Evolutionary conservation across 2,329 filamentous ascomycete species (phyloP).

Genomic region (Hymenoscyphus repandus): DNA sequence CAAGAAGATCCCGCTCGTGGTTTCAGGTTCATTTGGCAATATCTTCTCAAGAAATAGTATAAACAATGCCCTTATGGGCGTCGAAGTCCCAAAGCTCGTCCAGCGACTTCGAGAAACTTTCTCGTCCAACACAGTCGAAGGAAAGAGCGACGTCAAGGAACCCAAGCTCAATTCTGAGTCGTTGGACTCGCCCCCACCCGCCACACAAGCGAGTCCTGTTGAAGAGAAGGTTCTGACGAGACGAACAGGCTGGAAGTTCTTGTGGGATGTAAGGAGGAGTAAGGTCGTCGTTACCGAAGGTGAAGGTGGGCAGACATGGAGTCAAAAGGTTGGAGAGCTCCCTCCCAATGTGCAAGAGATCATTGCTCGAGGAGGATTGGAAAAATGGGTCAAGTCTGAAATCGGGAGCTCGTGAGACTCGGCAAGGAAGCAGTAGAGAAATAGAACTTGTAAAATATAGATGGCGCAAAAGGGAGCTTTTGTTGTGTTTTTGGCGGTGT

Average conservation of each 20-base stretch:
- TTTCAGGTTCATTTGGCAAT: conserved; percentile 76
- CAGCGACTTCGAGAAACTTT: conserved; percentile 61
- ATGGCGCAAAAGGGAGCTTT: too few species aligned
- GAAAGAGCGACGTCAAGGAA: conserved; percentile 41
- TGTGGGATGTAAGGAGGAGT: conserved; percentile 73
- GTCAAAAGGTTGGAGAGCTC: conserved; percentile 74
- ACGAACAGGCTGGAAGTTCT: conserved; percentile 76
- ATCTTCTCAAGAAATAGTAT: conserved; percentile 77
- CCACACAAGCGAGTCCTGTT: conserved; percentile 33
- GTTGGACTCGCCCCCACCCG: conserved; percentile 44
- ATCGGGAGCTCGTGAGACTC: conserved; percentile 11
- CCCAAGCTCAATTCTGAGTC: conserved; percentile 45
- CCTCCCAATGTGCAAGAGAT: conserved; percentile 85
- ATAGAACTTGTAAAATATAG: not conserved
- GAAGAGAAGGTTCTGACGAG: conserved; percentile 55
- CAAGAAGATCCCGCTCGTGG: conserved; percentile 72
- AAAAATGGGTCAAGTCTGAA: conserved; percentile 63
- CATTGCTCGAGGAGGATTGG: conserved; percentile 70
- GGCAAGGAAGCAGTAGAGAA: not conserved
- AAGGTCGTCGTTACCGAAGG: conserved; percentile 68
- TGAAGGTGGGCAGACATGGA: conserved; percentile 62
- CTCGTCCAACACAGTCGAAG: conserved; percentile 30
- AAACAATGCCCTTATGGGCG: conserved; percentile 70
- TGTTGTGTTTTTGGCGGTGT: too few species aligned
- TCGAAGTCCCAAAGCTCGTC: conserved; percentile 65